Evolutionary conservation across 192 early-diverging fungal species (phyloP).

Genomic region (Podila horticola): DNA sequence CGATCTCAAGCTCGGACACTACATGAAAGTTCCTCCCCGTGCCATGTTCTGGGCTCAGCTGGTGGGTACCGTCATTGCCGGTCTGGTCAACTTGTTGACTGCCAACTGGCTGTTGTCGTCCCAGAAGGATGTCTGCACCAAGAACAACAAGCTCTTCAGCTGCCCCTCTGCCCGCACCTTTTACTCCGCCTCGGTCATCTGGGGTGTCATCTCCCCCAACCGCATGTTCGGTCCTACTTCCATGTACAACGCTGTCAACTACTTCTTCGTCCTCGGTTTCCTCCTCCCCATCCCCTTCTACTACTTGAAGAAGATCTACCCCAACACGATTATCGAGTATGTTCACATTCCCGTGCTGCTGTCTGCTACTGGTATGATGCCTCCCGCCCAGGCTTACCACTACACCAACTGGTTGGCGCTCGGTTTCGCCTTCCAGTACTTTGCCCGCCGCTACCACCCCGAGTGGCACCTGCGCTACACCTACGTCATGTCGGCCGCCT

Average conservation of each 20-base stretch:
- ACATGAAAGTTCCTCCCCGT: conserved; percentile 70
- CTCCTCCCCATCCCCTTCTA: no score
- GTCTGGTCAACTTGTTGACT: no score
- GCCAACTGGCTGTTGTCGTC: no score
- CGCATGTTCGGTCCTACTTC: not conserved
- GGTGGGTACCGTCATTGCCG: not conserved
- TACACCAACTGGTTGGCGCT: conserved; percentile 35
- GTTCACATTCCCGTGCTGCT: conserved; percentile 63
- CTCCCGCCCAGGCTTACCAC: conserved; percentile 54
- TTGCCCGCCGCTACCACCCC: conserved; percentile 51
- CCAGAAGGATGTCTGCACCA: conserved; percentile 49
- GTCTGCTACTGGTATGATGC: conserved; percentile 56
- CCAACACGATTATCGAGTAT: not conserved
- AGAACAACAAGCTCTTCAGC: conserved; percentile 39
- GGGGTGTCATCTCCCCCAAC: no score
- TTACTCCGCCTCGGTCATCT: no score
- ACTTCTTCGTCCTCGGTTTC: no score
- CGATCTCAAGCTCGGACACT: conserved; percentile 72
- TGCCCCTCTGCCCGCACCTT: conserved; percentile 39
- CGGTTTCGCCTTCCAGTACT: conserved; percentile 61
- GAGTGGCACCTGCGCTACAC: conserved; percentile 69
- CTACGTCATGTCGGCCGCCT: conserved; percentile 65
- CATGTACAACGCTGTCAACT: no score
- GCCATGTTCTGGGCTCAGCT: conserved; percentile 63
- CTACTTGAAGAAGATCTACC: conserved; percentile 5